Evolutionary conservation across 2,329 filamentous ascomycete species (phyloP).

Genomic region (Calonectria pauciramosa): DNA sequence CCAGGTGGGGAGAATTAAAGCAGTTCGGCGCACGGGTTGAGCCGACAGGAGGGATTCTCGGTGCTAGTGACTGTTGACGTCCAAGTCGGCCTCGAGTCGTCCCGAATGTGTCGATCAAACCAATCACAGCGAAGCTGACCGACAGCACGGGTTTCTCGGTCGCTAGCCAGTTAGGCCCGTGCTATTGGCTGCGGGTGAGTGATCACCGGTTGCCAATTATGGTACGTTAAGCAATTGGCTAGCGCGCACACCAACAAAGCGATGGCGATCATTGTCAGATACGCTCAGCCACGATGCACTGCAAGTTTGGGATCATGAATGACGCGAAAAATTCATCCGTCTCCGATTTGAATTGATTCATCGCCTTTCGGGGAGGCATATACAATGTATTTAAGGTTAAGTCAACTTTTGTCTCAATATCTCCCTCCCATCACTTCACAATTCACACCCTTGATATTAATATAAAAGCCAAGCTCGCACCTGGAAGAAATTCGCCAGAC

Average conservation of each 20-base stretch:
- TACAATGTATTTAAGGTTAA: background rate
- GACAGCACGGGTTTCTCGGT: background rate
- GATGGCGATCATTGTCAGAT: background rate
- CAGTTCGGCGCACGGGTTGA: background rate
- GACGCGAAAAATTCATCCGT: background rate
- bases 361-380: background rate
- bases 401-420: background rate
- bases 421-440: background rate
- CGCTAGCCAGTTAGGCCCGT: background rate
- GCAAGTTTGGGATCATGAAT: background rate
- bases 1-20: background rate
- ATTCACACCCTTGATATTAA: background rate
- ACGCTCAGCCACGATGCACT: background rate
- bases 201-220: background rate
- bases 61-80: background rate
- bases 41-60: conserved; percentile 3
- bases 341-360: background rate
- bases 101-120: background rate
- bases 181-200: background rate
- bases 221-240: background rate
- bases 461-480: too few relatives aligned
- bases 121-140: conserved; percentile 1
- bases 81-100: background rate
- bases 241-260: background rate
- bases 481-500: background rate